Base-by-base conservation (phyloP, 768 basidiomycete genomes). In the Clitopilus hobsonii region DNA sequence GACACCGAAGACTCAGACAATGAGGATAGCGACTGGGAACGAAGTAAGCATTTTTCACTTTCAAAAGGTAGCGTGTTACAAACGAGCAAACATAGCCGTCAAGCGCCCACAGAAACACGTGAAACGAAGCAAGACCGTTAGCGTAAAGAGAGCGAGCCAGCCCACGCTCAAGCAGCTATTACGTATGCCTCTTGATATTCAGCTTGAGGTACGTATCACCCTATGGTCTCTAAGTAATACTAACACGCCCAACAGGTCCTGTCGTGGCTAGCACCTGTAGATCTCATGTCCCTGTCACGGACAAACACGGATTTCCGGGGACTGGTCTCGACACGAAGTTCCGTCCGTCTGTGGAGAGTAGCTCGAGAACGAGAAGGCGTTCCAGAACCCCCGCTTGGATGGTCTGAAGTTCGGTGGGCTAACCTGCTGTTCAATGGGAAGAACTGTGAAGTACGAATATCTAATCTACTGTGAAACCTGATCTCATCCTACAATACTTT, bases 261-360 rank as follows among this genome's bases (percentile, higher is more conserved):
- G 14, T 45, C 41, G 5, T 45, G 41, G 41, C 41, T 45, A 3
- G 8, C 41, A 16, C 22, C 41, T 20, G 22, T 18, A 23, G 41
- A 45, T 18, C 41, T 45, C 41, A 18, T 45, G 2, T 11, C 41
- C 41, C 10, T 45, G 2, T 45, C 41, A 18, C 5, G 41, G 4
- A 8, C 41, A 45, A 45, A 45, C 5, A 20, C 2, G 11, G 10
- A 69, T 26, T 59, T 66, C 8, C 27, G 59, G 5, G 62, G n/a
- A n/a, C n/a, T n/a, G n/a, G n/a, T n/a, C n/a, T n/a, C n/a, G n/a
- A n/a, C n/a, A 51, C 48, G 0, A 53, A 52, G 1, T 29, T 70
- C 3, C n/a, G n/a, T n/a, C n/a, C n/a, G n/a, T n/a, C n/a, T n/a
- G n/a, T 72, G 71, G 71, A 67, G 59, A 26, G 47, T 52, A 0